Evolutionary conservation across 163 green algal species (phyloP), one percentile per base, ranked within the genome.

Genomic region (Coccomyxa subellipsoidea): DNA sequence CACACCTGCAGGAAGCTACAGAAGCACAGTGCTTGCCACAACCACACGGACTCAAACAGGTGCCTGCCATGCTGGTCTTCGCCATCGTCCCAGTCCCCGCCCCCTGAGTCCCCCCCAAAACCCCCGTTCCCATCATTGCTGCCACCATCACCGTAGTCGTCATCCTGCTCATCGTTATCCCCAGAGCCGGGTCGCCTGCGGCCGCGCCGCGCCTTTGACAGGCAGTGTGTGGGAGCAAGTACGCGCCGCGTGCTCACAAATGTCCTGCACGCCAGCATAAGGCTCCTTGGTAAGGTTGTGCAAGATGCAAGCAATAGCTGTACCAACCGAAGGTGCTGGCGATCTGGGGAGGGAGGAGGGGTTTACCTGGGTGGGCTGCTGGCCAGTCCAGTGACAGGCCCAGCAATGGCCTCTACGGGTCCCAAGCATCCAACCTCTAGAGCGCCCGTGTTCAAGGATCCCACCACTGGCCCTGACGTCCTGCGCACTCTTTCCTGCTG

Each of bases 1-100:
- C n/a, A n/a, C 66, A 73, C 66, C 66, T 73, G 66, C 27, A 73
- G 27, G 66, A 73, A 73, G 66, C 27, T 34, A 23, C 66, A 73
- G 18, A 73, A 8, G 27, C 29, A 73, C 29, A 73, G n/a, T 34
- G 66, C 66, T 23, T 73, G 66, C 66, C 66, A 73, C 66, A 73
- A 23, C 66, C 66, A 73, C 29, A 73, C 32, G 29, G n/a, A 34
- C 2, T 34, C 66, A 23, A 34, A 73, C 1, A 32, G 27, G 66
- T 34, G 10, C 27, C 66, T 4, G 15, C 29, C 66, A 73, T 36
- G 29, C 29, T 32, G n/a, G 66, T 73, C 66, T 36, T 73, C 66
- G 27, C 32, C 66, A 32, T 34, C 66, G n/a, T n/a, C 27, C 66
- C 66, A 73, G 27, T 32, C 27, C 66, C 66, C 47, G 12, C 18